A percentile compares a stretch with the other conserved stretches of the same genome.
These are phyloP conservation scores for Volutella citrinella DNA, from an alignment of 2,329 filamentous ascomycete species.

Conservation along the genomic window DNA sequence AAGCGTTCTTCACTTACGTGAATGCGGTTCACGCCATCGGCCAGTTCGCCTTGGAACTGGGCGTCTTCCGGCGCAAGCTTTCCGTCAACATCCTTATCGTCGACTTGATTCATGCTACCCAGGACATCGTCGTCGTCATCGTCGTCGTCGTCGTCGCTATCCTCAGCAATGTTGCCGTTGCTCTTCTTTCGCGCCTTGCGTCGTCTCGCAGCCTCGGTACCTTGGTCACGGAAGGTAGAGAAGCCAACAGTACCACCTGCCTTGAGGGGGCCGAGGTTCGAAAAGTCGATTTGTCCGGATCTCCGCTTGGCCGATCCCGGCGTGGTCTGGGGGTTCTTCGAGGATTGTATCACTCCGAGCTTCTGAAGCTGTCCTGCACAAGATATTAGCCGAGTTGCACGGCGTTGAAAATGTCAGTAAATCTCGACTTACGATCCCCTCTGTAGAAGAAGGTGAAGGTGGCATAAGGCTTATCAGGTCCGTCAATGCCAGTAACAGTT, in stretches of 20 bases:
- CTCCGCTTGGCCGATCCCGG: conserved; percentile 68
- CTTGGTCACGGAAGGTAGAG: conserved; percentile 76
- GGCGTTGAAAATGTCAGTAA: conserved; percentile 1
- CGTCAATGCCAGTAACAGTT: conserved; percentile 97
- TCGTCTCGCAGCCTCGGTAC: conserved; percentile 52
- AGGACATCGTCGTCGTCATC: conserved; percentile 61
- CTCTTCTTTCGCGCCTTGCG: conserved; percentile 59
- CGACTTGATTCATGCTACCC: conserved; percentile 62
- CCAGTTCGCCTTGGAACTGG: conserved; percentile 69
- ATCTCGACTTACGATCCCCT: conserved; percentile 78
- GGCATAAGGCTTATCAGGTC: conserved; percentile 92
- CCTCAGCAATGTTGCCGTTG: conserved; percentile 65
- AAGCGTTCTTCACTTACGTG: conserved; percentile 66
- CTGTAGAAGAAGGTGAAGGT: conserved; percentile 98
- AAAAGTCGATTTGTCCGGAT: conserved; percentile 81
- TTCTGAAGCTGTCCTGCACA: conserved; percentile 83
- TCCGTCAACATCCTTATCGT: conserved; percentile 58
- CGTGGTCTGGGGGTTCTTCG: conserved; percentile 62
- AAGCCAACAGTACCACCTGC: conserved; percentile 87
- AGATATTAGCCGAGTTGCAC: conserved; percentile 21
- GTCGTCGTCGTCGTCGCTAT: conserved; percentile 73
- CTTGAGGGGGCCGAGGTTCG: conserved; percentile 79
- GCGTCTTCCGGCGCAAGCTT: conserved; percentile 69
- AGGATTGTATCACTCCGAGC: conserved; percentile 79
- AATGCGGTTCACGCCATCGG: conserved; percentile 78